Evolutionary conservation across 1,139 yeast genomes (phyloP), one percentile per base, ranked within the genome.

Genomic region (Pneumocystis carinii): DNA sequence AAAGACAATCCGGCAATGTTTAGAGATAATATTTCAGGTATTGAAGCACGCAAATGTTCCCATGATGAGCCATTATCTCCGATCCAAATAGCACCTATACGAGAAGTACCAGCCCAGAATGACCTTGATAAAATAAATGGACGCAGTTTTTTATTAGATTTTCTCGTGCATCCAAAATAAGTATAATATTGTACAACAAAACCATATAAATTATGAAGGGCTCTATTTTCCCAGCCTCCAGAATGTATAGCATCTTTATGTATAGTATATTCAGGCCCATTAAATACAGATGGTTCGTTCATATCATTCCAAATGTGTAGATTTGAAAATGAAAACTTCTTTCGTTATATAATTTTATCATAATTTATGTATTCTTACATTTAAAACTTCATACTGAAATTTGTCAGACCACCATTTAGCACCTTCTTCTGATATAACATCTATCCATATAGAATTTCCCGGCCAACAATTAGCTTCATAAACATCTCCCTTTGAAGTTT

Each of bases 401-500:
- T 48, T 48, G 24, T 48, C 55, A 48, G 55, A 48, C 97, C 97
- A 92, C 67, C 79, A 79, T 7, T 71, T 71, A 64, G 77, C 81
- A 0, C 88, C 81, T 1, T 75, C 72, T 0, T 94, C 90, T 70
- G 85, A 82, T 66, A 89, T 75, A 0, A 96, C 79, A 70, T 92
- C 98, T 61, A 92, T 81, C 97, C 98, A 92, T 2, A 89, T 79
- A 0, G 96, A 86, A 69, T 87, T 90, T 0, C 98, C 99, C 0
- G 98, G 97, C 99, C 99, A 92, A 74, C 98, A 92, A 73, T 90
- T 94, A 1, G 97, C 98, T 66, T 81, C 78, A 72, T 79, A 90
- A 1, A 83, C 75, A 0, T 76, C 73, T 59, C 82, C 83, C 27
- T 79, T 78, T 64, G 79, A 76, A 65, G 78, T 76, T 64, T 72